A percentile compares a stretch with the other conserved stretches of the same genome.
Evolutionary conservation across 1,284 basidiomycete species (phyloP).

Genomic region (Tremellales sp.): DNA sequence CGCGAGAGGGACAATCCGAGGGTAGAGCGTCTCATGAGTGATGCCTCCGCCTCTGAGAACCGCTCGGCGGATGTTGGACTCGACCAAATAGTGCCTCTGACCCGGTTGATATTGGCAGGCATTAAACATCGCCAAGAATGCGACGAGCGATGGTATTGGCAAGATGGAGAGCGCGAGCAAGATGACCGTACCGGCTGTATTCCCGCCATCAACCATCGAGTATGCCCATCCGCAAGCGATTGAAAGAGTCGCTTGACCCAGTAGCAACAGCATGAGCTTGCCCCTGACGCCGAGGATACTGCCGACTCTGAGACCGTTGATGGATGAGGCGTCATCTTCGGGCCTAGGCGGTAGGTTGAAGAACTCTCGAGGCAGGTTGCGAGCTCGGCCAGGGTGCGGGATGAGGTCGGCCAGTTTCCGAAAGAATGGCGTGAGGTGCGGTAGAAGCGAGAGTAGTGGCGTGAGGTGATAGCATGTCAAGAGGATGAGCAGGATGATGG

Average conservation of each 20-base stretch:
- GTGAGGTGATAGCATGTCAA: conserved; percentile 25
- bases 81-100: not conserved
- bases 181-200: conserved; percentile 9
- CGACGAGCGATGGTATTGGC: not conserved
- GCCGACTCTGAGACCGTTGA: not conserved
- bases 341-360: conserved; percentile 38
- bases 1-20: conserved; percentile 22
- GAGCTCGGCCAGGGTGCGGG: conserved; percentile 20
- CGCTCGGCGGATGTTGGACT: not conserved
- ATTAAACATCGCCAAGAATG: not conserved
- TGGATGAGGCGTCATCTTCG: not conserved
- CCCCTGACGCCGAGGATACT: conserved; percentile 14
- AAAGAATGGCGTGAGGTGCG: conserved; percentile 15
- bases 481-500: conserved; percentile 17
- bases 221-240: conserved; percentile 7
- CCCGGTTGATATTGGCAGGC: conserved; percentile 2
- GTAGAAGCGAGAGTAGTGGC: conserved; percentile 16
- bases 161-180: conserved; percentile 8
- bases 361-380: conserved; percentile 38
- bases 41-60: conserved; percentile 21
- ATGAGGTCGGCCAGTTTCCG: conserved; percentile 20
- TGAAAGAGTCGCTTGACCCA: conserved; percentile 5
- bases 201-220: conserved; percentile 6
- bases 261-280: conserved; percentile 13
- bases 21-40: conserved; percentile 24